phyloP scores from a whole-genome alignment of 345 rosid genomes.

The Hibiscus tridactylites region DNA sequence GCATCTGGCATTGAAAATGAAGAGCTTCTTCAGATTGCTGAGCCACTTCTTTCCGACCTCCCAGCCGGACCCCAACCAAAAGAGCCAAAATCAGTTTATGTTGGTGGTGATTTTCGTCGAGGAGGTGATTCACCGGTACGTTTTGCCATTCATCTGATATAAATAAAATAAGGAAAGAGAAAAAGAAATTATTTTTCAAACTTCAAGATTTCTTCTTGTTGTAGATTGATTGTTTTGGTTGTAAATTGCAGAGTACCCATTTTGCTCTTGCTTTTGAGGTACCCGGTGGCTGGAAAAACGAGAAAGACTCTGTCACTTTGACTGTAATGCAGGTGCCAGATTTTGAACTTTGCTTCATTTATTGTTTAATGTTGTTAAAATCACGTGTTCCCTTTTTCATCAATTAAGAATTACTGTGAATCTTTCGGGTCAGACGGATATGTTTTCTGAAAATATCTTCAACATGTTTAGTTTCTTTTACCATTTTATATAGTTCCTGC shows the following conservation, averaged over 20 bases:
- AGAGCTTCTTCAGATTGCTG: constrained; percentile 49
- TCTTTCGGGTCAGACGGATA: not conserved
- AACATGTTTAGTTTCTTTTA: not conserved
- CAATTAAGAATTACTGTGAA: not conserved
- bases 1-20: constrained; percentile 66
- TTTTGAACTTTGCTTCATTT: constrained; percentile 2
- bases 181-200: not conserved
- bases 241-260: constrained; percentile 38
- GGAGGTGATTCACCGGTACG: constrained; percentile 54
- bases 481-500: not conserved
- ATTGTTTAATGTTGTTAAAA: not conserved
- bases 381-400: not conserved
- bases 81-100: constrained; percentile 48
- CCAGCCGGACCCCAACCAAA: constrained; percentile 23
- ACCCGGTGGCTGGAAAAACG: constrained; percentile 64
- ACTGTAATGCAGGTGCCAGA: constrained; percentile 68
- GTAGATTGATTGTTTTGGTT: constrained; percentile 4
- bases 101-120: constrained; percentile 70
- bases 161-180: not conserved
- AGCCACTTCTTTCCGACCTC: constrained; percentile 64
- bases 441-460: not conserved
- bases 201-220: not conserved
- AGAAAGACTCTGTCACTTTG: constrained; percentile 49
- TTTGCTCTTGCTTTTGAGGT: constrained; percentile 72
- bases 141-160: not conserved